Percentiles rank a stretch among this genome's conserved stretches.
These are phyloP conservation scores for Coniochaeta prunicola DNA, from an alignment of 2,329 filamentous ascomycete species.

Conservation along the genomic window DNA sequence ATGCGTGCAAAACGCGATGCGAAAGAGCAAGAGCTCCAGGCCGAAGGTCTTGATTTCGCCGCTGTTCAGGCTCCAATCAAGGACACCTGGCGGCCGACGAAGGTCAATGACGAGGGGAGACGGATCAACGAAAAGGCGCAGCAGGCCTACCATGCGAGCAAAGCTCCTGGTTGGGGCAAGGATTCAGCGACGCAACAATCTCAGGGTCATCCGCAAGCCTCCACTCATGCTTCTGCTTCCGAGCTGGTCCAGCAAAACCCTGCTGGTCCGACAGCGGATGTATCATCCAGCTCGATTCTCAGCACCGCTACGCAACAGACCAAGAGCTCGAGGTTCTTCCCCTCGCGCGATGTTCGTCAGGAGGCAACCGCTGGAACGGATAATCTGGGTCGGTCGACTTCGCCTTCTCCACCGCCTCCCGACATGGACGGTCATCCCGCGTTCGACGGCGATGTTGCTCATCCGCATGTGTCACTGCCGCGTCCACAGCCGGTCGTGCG, in stretches of 20 bases:
- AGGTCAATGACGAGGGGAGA: constrained; percentile 25
- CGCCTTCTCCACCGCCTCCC: constrained; percentile 66
- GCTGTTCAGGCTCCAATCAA: constrained; percentile 41
- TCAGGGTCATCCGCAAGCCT: not conserved
- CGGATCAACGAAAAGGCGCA: constrained; percentile 18
- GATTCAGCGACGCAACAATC: not conserved
- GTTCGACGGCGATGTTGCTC: constrained; percentile 57
- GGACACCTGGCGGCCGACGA: constrained; percentile 45
- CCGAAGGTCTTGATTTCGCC: constrained; percentile 34
- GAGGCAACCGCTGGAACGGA: constrained; percentile 19
- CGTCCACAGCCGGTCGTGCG: constrained; percentile 69
- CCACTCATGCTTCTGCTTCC: not conserved
- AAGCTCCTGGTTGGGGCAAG: not conserved
- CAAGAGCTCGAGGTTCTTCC: constrained; percentile 56
- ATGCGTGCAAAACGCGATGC: constrained; percentile 31
- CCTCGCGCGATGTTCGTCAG: constrained; percentile 41
- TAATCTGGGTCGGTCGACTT: constrained; percentile 37
- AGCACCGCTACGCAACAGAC: constrained; percentile 30
- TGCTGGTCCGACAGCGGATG: constrained; percentile 2
- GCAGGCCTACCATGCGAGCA: not conserved
- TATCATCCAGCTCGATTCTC: constrained; percentile 10
- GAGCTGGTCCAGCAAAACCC: constrained; percentile 8
- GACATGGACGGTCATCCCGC: constrained; percentile 64
- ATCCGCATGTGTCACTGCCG: constrained; percentile 64
- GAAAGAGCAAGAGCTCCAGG: constrained; percentile 34